phyloP scores from a whole-genome alignment of 78 protist species.

The Polysphondylium violaceum region DNA sequence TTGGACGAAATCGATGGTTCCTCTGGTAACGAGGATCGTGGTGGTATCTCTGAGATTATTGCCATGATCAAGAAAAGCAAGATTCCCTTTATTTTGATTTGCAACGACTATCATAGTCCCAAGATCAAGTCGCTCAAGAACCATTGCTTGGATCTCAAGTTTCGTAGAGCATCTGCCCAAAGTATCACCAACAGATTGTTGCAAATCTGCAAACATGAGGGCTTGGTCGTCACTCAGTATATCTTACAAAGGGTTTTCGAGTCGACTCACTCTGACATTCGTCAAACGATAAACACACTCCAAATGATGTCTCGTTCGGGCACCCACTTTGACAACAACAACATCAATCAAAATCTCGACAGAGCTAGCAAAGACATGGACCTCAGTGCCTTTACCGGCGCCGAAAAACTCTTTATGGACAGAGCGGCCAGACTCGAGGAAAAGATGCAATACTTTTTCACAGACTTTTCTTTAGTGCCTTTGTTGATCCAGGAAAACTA shows the following conservation, averaged over 20 bases:
- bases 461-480: slow-evolving; percentile 79
- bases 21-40: slow-evolving; percentile 94
- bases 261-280: slow-evolving; percentile 46
- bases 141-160: slow-evolving; percentile 88
- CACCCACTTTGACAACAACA: slow-evolving; percentile 9
- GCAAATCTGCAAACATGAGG: slow-evolving; percentile 70
- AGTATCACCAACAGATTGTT: slow-evolving; percentile 22
- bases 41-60: slow-evolving; percentile 94
- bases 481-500: slow-evolving; percentile 84
- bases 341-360: not conserved
- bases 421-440: not conserved
- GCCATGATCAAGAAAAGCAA: slow-evolving; percentile 73
- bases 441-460: slow-evolving; percentile 38
- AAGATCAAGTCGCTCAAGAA: slow-evolving; percentile 88
- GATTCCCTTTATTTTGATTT: slow-evolving; percentile 97
- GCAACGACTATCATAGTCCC: slow-evolving; percentile 92
- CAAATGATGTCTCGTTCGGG: slow-evolving; percentile 50
- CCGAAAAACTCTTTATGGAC: not conserved
- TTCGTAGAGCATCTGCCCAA: slow-evolving; percentile 43
- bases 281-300: slow-evolving; percentile 19
- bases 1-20: slow-evolving; percentile 99
- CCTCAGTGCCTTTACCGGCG: slow-evolving; percentile 37
- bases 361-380: slow-evolving; percentile 62
- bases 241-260: slow-evolving; percentile 21
- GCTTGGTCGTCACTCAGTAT: not conserved